A percentile compares a stretch with the other conserved stretches of the same genome.
phyloP scores from a whole-genome alignment of 768 basidiomycete genomes.

The Sistotremastrum niveocremeum region DNA sequence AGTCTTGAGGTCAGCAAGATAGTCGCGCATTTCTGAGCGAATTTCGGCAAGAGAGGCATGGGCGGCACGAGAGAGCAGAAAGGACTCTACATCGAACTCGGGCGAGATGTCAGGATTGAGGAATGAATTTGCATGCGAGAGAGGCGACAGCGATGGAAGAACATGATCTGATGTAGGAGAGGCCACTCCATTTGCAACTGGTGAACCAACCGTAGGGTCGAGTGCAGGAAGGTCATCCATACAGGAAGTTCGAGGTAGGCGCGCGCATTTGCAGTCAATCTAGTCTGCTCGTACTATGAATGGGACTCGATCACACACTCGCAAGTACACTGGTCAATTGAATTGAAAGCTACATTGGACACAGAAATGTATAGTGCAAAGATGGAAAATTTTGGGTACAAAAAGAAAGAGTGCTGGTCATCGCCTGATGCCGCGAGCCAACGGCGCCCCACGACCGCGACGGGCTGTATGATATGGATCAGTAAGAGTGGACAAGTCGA shows the following conservation, averaged over 20 bases:
- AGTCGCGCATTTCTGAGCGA: slow-evolving; percentile 75
- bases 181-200: slow-evolving; percentile 10
- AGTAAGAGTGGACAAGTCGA: not conserved
- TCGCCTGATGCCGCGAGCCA: slow-evolving; percentile 69
- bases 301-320: no score
- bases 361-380: not conserved
- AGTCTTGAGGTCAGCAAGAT: slow-evolving; percentile 72
- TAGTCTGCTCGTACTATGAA: no score
- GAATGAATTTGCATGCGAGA: slow-evolving; percentile 69
- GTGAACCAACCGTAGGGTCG: no score
- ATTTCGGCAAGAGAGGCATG: slow-evolving; percentile 81
- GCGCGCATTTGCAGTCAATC: no score
- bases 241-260: no score
- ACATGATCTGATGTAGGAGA: slow-evolving; percentile 28
- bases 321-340: no score
- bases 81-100: slow-evolving; percentile 67
- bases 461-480: slow-evolving; percentile 39
- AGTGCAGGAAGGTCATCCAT: no score
- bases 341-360: no score
- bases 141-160: slow-evolving; percentile 33
- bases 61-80: slow-evolving; percentile 66
- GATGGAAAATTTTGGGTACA: slow-evolving; percentile 6
- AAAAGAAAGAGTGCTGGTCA: slow-evolving; percentile 21
- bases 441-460: slow-evolving; percentile 72
- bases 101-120: slow-evolving; percentile 36